A percentile compares a stretch with the other conserved stretches of the same genome.
Conservation (phyloP, 2,329 filamentous ascomycete species). For the Phaeosphaeriaceae sp. region DNA sequence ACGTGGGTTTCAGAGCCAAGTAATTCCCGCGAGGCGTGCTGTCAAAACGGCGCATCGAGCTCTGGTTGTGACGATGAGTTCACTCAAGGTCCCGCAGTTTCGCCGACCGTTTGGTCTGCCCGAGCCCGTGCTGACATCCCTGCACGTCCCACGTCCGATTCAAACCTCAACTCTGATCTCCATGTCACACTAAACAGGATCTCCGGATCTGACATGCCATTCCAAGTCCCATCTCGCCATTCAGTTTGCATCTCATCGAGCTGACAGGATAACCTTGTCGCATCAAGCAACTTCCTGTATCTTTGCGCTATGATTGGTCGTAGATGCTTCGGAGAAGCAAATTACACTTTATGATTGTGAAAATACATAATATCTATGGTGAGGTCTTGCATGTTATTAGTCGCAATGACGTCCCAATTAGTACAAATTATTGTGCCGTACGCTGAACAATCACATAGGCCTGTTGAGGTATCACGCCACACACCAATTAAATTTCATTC, state of each 20-base stretch:
- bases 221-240: not conserved
- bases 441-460: no score
- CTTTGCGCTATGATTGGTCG: no score
- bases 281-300: no score
- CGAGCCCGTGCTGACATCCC: not conserved
- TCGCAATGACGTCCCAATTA: no score
- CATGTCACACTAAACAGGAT: not conserved
- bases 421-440: no score
- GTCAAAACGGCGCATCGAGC: slow-evolving; percentile 11
- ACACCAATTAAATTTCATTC: no score
- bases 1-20: not conserved
- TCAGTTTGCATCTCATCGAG: not conserved
- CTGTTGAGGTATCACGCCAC: no score
- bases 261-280: no score
- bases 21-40: not conserved
- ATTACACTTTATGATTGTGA: no score
- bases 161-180: not conserved
- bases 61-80: slow-evolving; percentile 19
- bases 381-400: no score
- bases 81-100: slow-evolving; percentile 2
- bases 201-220: not conserved
- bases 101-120: not conserved
- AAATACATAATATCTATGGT: no score
- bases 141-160: not conserved
- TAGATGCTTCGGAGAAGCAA: no score